Conservation (phyloP, 2,329 filamentous ascomycete species). For the Annulohypoxylon truncatum region DNA sequence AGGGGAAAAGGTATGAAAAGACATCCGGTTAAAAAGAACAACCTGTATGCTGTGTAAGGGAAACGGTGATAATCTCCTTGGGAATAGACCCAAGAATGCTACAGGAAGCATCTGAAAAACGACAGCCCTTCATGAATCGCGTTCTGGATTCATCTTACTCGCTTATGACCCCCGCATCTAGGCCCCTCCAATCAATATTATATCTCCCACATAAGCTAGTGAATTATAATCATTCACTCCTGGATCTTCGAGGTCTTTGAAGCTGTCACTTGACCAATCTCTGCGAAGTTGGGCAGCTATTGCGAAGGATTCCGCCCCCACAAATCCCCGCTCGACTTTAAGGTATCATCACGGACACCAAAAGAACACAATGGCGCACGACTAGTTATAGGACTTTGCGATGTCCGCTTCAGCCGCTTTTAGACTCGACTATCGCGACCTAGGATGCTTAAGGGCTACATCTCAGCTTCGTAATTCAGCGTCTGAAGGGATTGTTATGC, state of each 20-base stretch:
- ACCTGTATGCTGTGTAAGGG: neutral
- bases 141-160: slow-evolving; percentile 32
- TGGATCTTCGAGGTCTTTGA: slow-evolving; percentile 11
- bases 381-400: slow-evolving; percentile 20
- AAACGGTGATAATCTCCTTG: neutral
- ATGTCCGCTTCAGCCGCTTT: slow-evolving; percentile 21
- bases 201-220: slow-evolving; percentile 26
- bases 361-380: slow-evolving; percentile 36
- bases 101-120: slow-evolving; percentile 29
- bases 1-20: neutral
- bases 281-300: slow-evolving; percentile 34
- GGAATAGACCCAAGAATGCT: slow-evolving; percentile 10
- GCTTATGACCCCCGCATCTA: slow-evolving; percentile 36
- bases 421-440: slow-evolving; percentile 20
- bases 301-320: slow-evolving; percentile 48
- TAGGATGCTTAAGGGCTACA: slow-evolving; percentile 12
- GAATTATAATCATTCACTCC: slow-evolving; percentile 8
- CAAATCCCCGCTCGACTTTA: slow-evolving; percentile 39
- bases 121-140: slow-evolving; percentile 1
- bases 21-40: slow-evolving; percentile 13
- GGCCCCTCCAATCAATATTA: slow-evolving; percentile 14
- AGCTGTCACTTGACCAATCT: slow-evolving; percentile 26
- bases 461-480: slow-evolving; percentile 4
- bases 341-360: slow-evolving; percentile 31
- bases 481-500: slow-evolving; percentile 9